Conservation (phyloP, 2,329 filamentous ascomycete genomes). For the Xylariaceae sp. region DNA sequence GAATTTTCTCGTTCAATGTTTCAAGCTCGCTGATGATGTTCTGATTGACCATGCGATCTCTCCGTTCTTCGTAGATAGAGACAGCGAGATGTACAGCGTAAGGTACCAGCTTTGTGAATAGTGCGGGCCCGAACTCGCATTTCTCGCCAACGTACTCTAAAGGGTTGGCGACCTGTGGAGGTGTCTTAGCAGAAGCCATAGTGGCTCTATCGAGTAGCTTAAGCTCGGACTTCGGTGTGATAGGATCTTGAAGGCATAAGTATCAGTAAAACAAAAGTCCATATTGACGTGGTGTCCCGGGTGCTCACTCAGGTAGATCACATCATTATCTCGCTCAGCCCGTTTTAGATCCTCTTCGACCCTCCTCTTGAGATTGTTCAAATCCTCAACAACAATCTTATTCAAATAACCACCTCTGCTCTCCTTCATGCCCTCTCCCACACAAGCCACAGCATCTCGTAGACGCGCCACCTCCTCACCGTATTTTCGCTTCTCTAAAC, state of each 20-base stretch:
- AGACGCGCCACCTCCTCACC: slow-evolving; percentile 91
- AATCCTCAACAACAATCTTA: slow-evolving; percentile 74
- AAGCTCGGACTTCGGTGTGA: slow-evolving; percentile 84
- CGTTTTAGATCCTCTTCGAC: slow-evolving; percentile 85
- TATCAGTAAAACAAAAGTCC: too few relatives aligned
- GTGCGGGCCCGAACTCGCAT: slow-evolving; percentile 73
- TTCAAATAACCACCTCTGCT: slow-evolving; percentile 69
- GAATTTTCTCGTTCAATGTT: slow-evolving; percentile 71
- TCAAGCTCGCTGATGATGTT: slow-evolving; percentile 84
- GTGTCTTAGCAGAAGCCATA: slow-evolving; percentile 78
- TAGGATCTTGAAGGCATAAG: slow-evolving; percentile 53
- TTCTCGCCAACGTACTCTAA: slow-evolving; percentile 76
- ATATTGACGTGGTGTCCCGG: too few relatives aligned
- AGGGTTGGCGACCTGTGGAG: slow-evolving; percentile 77
- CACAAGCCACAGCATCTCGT: slow-evolving; percentile 75
- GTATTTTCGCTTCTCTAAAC: slow-evolving; percentile 88
- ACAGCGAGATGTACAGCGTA: slow-evolving; percentile 94
- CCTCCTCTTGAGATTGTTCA: slow-evolving; percentile 76
- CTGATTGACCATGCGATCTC: slow-evolving; percentile 86
- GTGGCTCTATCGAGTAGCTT: slow-evolving; percentile 80
- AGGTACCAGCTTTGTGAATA: slow-evolving; percentile 89
- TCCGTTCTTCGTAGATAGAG: slow-evolving; percentile 88
- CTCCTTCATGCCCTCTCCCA: slow-evolving; percentile 83
- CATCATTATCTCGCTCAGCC: slow-evolving; percentile 92
- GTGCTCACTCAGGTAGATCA: slow-evolving; percentile 76